These are phyloP conservation scores for Aspergillus jensenii DNA, from an alignment of 2,329 filamentous ascomycete genomes.

Conservation along the genomic window DNA sequence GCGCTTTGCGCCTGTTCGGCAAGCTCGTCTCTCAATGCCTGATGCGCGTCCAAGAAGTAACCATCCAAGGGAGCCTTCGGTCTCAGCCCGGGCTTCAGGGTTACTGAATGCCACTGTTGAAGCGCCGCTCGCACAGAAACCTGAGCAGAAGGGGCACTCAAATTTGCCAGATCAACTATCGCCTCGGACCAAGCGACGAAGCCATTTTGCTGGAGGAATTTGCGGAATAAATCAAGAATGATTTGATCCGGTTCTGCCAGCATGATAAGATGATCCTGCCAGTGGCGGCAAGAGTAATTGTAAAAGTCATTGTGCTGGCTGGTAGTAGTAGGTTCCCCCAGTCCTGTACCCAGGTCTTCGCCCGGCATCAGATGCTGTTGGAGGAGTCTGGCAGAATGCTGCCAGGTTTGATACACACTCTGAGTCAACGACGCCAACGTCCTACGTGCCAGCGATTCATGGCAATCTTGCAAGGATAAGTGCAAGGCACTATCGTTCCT, in stretches of 20 bases:
- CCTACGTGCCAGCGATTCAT: background rate
- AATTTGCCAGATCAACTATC: background rate
- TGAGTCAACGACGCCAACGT: background rate
- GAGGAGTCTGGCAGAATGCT: background rate
- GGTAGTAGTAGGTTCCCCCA: background rate
- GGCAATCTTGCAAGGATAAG: background rate
- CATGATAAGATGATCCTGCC: background rate
- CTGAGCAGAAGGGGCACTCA: background rate
- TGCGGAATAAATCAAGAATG: background rate
- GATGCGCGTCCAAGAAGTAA: background rate
- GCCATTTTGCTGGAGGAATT: background rate
- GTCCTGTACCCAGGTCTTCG: background rate
- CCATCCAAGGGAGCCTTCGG: background rate
- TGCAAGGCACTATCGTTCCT: background rate
- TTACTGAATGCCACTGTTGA: background rate
- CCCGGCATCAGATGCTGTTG: background rate
- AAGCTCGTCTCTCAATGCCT: background rate
- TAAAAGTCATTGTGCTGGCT: background rate
- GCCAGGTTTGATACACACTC: background rate
- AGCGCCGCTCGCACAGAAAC: background rate
- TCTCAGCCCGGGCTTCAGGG: background rate
- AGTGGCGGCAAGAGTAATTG: background rate
- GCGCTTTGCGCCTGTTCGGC: background rate
- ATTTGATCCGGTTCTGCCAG: background rate
- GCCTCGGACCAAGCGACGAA: background rate